A percentile compares a stretch with the other conserved stretches of the same genome.
phyloP scores from a whole-genome alignment of 805 yeast genomes.

The Spathaspora passalidarum region DNA sequence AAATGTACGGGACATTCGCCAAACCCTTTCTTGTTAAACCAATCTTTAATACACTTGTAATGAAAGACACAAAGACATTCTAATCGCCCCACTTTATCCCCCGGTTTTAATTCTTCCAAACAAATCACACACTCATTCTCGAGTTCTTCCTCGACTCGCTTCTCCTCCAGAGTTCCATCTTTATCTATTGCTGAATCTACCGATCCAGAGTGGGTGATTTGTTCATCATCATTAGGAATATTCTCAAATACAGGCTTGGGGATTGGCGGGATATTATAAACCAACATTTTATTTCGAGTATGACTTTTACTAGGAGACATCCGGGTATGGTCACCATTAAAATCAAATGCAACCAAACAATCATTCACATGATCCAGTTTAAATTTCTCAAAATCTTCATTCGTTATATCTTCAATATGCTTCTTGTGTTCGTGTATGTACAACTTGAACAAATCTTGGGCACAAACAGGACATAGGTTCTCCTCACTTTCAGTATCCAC shows the following conservation, averaged over 20 bases:
- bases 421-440: constrained; percentile 16
- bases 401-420: constrained; percentile 11
- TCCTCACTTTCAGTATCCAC: constrained; percentile 23
- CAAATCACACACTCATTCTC: constrained; percentile 90
- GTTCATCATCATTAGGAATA: constrained; percentile 13
- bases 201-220: constrained; percentile 13
- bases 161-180: constrained; percentile 8
- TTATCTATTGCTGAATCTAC: constrained; percentile 16
- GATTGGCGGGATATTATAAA: constrained; percentile 57
- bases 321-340: constrained; percentile 54
- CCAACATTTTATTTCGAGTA: constrained; percentile 77
- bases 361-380: constrained; percentile 66
- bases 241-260: constrained; percentile 37
- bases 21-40: constrained; percentile 85
- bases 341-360: constrained; percentile 70
- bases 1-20: constrained; percentile 86
- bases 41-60: constrained; percentile 81
- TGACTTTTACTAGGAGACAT: constrained; percentile 23
- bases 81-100: constrained; percentile 85
- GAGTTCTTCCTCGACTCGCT: constrained; percentile 20
- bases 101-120: constrained; percentile 80
- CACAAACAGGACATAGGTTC: constrained; percentile 42
- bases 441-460: constrained; percentile 23
- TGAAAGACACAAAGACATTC: constrained; percentile 96
- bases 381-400: constrained; percentile 32